Percentiles rank a stretch among this genome's conserved stretches.
phyloP scores from a whole-genome alignment of 2,329 filamentous ascomycete genomes.

The Fusarium sp. region DNA sequence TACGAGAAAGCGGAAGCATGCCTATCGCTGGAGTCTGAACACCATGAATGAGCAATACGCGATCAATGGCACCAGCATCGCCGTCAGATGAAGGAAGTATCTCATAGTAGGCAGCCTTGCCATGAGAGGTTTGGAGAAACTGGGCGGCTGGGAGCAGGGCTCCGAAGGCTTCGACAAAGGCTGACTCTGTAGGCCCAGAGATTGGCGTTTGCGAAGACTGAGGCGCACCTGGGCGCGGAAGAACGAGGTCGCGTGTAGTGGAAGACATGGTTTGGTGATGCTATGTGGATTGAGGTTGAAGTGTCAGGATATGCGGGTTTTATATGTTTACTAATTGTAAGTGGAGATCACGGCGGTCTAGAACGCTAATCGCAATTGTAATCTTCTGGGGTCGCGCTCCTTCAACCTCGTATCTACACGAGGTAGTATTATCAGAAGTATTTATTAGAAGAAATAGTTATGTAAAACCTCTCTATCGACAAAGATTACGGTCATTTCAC shows the following conservation, averaged over 20 bases:
- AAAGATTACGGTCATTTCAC: no score
- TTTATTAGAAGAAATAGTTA: no score
- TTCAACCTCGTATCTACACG: no score
- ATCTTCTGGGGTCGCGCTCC: no score
- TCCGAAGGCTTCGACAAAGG: conserved; percentile 53
- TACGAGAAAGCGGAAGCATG: conserved; percentile 54
- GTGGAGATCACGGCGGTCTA: neutral
- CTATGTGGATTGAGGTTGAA: neutral
- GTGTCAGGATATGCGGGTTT: neutral
- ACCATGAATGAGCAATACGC: conserved; percentile 61
- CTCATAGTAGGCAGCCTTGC: conserved; percentile 55
- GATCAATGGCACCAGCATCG: conserved; percentile 4
- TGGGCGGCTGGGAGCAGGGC: conserved; percentile 51
- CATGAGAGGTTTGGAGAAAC: conserved; percentile 47
- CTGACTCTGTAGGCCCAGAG: conserved; percentile 50
- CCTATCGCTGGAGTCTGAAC: conserved; percentile 63
- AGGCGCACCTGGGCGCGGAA: conserved; percentile 9
- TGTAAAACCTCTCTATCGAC: no score
- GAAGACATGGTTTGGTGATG: neutral
- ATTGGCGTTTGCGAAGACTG: conserved; percentile 34
- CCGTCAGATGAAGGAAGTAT: conserved; percentile 33
- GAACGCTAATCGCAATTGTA: neutral
- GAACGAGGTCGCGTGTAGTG: neutral
- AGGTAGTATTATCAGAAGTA: no score
- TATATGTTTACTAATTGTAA: neutral